Evolutionary conservation across 352 stramenopile genomes (phyloP), one percentile per base, ranked within the genome.

Genomic region (Pseudoperonospora humuli): DNA sequence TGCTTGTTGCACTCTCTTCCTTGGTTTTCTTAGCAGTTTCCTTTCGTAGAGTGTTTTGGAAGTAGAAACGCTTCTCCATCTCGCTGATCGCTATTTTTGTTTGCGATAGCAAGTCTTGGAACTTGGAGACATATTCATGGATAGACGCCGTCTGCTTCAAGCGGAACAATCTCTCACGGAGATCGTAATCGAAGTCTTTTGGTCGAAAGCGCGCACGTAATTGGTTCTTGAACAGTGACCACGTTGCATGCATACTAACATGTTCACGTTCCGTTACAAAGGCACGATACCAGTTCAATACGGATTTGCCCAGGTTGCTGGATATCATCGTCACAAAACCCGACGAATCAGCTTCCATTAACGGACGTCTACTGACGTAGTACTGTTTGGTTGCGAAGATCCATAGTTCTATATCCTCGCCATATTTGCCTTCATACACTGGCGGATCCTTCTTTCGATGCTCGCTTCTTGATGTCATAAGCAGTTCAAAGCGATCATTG

Each of bases 31-130:
- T 54, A 3, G 26, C 34, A 0, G 44, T 60, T 27, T 46, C 51
- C 49, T 39, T 24, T 3, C 39, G 20, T 33, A 54, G 39, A 19
- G 23, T 26, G 31, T 46, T 43, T 15, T 60, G 51, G 27, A 60
- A 60, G 24, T 33, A 54, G 38, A 54, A 60, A 17, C 50, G 42
- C 23, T 53, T n/a, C n/a, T n/a, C n/a, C n/a, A n/a, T n/a, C n/a
- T n/a, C n/a, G n/a, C n/a, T n/a, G n/a, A n/a, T n/a, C n/a, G n/a
- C n/a, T n/a, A n/a, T n/a, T n/a, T n/a, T n/a, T n/a, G n/a, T n/a
- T n/a, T n/a, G n/a, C n/a, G n/a, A n/a, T n/a, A n/a, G n/a, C n/a
- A n/a, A n/a, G n/a, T n/a, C n/a, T n/a, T n/a, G n/a, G n/a, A n/a
- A n/a, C n/a, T n/a, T n/a, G n/a, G n/a, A n/a, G n/a, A n/a, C n/a